These are phyloP conservation scores for Stephania japonica DNA, from an alignment of 164 flowering plant species.

Conservation along the genomic window DNA sequence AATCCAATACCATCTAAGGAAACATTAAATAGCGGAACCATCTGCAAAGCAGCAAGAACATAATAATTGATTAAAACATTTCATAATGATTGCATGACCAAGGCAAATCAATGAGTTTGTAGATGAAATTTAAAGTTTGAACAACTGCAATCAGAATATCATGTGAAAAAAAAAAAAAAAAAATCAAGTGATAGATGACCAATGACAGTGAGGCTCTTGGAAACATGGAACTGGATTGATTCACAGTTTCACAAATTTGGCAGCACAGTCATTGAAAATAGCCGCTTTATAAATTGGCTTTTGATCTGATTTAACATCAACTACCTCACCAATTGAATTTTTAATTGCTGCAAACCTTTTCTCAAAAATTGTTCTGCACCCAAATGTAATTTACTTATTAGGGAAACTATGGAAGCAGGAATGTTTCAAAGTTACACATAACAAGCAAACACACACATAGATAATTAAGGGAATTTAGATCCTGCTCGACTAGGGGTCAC, in stretches of 20 bases:
- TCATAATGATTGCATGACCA: background rate
- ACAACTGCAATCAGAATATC: too few species aligned
- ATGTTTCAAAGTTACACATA: too few species aligned
- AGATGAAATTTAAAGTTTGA: background rate
- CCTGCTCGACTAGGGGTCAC: too few species aligned
- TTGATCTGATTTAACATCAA: background rate
- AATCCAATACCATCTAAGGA: conserved; percentile 65
- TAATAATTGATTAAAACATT: background rate
- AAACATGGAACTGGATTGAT: background rate
- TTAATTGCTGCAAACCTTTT: too few species aligned
- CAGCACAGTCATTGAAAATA: background rate
- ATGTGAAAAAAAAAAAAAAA: background rate
- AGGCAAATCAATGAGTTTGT: background rate
- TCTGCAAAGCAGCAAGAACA: conserved; percentile 41
- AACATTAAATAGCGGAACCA: conserved; percentile 86
- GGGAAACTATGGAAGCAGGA: too few species aligned
- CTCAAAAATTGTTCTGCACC: too few species aligned
- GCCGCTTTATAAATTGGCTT: background rate
- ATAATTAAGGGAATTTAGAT: too few species aligned
- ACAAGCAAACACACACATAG: too few species aligned
- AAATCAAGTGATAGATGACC: background rate
- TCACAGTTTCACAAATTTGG: background rate
- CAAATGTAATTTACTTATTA: too few species aligned
- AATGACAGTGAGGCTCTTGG: background rate
- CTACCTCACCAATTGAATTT: too few species aligned